phyloP scores from a whole-genome alignment of 352 stramenopile species.

The Pythium sukuiense region DNA sequence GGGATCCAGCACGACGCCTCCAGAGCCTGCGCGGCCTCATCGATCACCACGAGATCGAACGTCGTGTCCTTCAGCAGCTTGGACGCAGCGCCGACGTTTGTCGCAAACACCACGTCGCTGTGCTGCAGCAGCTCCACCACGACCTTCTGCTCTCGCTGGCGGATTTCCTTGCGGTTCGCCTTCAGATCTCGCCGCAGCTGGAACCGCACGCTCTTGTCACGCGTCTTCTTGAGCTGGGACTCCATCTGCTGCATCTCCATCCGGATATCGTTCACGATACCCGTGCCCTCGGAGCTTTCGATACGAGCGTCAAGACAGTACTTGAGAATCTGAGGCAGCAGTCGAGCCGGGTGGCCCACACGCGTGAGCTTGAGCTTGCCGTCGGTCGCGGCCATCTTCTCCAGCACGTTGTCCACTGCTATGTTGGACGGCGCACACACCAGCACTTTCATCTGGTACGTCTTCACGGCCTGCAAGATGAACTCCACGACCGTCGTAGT shows the following conservation, averaged over 20 bases:
- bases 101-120: slow-evolving; percentile 95
- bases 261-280: slow-evolving; percentile 95
- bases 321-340: slow-evolving; percentile 88
- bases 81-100: slow-evolving; percentile 93
- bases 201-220: slow-evolving; percentile 47
- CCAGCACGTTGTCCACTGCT: slow-evolving; percentile 97
- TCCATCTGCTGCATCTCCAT: slow-evolving; percentile 85
- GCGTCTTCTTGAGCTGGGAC: slow-evolving; percentile 53
- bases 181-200: slow-evolving; percentile 84
- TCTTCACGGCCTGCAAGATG: slow-evolving; percentile 91
- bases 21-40: slow-evolving; percentile 97
- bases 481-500: slow-evolving; percentile 98
- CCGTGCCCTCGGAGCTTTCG: slow-evolving; percentile 89
- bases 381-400: slow-evolving; percentile 80
- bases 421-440: slow-evolving; percentile 98
- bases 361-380: slow-evolving; percentile 52
- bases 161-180: slow-evolving; percentile 94
- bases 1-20: slow-evolving; percentile 97
- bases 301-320: slow-evolving; percentile 96
- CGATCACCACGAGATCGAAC: slow-evolving; percentile 97
- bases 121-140: slow-evolving; percentile 90
- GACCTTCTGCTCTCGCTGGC: slow-evolving; percentile 91
- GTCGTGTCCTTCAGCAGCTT: slow-evolving; percentile 87
- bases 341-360: slow-evolving; percentile 94
- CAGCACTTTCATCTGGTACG: slow-evolving; percentile 89